These are phyloP conservation scores for Trametes cubensis DNA, from an alignment of 768 basidiomycete genomes.

Conservation along the genomic window DNA sequence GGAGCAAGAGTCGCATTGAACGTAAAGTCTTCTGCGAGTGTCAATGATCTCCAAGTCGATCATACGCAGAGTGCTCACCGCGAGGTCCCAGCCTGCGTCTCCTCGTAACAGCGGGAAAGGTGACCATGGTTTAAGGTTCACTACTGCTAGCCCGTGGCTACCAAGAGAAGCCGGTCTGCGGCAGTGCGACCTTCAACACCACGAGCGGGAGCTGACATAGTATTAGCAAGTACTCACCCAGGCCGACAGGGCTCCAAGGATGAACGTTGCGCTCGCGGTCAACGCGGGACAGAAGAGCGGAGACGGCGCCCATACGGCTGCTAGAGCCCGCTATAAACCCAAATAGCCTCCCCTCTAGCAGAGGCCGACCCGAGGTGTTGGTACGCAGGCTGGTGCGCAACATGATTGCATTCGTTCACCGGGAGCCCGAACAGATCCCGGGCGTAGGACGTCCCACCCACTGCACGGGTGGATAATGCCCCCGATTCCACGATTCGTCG, in stretches of 20 bases:
- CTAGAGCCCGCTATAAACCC: background rate
- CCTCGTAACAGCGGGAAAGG: background rate
- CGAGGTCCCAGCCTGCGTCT: constrained; percentile 7
- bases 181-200: no score
- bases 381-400: background rate
- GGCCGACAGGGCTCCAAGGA: background rate
- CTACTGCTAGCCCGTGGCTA: background rate
- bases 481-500: background rate
- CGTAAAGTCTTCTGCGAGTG: background rate
- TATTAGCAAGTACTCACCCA: background rate
- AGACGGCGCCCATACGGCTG: background rate
- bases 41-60: no score
- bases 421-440: constrained; percentile 1
- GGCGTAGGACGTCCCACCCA: background rate
- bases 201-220: background rate
- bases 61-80: background rate
- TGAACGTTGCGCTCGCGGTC: background rate
- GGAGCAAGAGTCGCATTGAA: background rate
- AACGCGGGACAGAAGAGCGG: background rate
- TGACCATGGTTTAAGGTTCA: background rate
- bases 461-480: background rate
- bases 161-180: background rate
- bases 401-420: constrained; percentile 9
- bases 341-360: background rate
- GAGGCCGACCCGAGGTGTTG: background rate